A percentile compares a stretch with the other conserved stretches of the same genome.
Evolutionary conservation across 148 eudicot genomes (phyloP).

Genomic region (Tetragonia tetragonoides): DNA sequence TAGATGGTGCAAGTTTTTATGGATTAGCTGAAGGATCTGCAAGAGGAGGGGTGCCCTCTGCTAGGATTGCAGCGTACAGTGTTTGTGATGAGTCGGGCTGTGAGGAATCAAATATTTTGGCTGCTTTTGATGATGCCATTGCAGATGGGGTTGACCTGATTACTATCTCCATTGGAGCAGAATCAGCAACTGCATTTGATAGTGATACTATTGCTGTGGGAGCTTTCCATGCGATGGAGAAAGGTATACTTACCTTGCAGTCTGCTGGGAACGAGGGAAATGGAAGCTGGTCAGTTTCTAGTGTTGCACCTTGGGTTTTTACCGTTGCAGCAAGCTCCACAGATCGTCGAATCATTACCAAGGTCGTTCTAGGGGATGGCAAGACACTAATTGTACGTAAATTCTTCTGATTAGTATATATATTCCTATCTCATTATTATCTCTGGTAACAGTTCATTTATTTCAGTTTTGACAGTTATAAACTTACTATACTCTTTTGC

Average conservation of each 20-base stretch:
- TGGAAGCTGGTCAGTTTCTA: neutral
- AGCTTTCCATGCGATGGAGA: conserved; percentile 36
- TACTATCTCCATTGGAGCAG: conserved; percentile 32
- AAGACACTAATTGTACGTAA: conserved; percentile 23
- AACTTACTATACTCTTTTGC: neutral
- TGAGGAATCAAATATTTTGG: conserved; percentile 11
- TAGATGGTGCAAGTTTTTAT: conserved; percentile 31
- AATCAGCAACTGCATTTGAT: neutral
- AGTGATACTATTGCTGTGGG: conserved; percentile 31
- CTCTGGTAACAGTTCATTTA: no score
- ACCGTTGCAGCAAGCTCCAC: conserved; percentile 34
- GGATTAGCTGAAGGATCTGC: conserved; percentile 43
- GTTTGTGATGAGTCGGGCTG: conserved; percentile 24
- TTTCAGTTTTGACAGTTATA: no score
- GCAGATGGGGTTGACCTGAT: conserved; percentile 62
- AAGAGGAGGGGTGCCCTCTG: conserved; percentile 52
- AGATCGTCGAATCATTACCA: conserved; percentile 23
- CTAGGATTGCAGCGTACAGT: conserved; percentile 51
- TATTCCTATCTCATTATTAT: no score
- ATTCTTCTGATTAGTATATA: no score
- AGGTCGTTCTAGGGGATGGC: conserved; percentile 30
- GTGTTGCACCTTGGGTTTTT: conserved; percentile 54
- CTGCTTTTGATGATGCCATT: conserved; percentile 54
- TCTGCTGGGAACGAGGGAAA: conserved; percentile 32
- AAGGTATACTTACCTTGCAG: conserved; percentile 41